A percentile compares a stretch with the other conserved stretches of the same genome.
Conservation (phyloP, 2,329 filamentous ascomycete genomes). For the Xylariaceae sp. region DNA sequence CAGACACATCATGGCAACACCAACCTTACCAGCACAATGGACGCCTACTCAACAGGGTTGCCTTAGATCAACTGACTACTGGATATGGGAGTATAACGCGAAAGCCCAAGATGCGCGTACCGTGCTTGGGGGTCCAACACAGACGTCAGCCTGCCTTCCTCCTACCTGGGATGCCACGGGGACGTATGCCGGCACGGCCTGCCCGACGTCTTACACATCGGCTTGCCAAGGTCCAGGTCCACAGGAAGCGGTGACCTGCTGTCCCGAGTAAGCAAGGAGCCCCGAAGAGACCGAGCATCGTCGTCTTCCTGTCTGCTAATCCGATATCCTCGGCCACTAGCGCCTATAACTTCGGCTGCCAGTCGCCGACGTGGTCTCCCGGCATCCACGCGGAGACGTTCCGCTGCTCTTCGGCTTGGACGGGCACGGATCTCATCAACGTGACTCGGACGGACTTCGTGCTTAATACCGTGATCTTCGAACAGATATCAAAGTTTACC, state of each 20-base stretch:
- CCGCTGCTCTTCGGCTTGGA: slow-evolving; percentile 16
- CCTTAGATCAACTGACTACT: slow-evolving; percentile 20
- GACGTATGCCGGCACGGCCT: slow-evolving; percentile 20
- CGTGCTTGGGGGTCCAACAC: slow-evolving; percentile 25
- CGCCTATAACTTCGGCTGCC: slow-evolving; percentile 17
- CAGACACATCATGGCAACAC: slow-evolving; percentile 16
- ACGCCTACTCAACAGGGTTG: slow-evolving; percentile 10
- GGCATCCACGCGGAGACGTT: slow-evolving; percentile 12
- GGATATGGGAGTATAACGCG: slow-evolving; percentile 21
- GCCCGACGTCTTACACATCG: slow-evolving; percentile 24
- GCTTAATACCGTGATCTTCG: not conserved
- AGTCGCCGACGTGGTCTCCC: not conserved
- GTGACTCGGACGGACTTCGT: slow-evolving; percentile 17
- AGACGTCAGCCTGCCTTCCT: slow-evolving; percentile 23
- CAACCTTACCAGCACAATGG: slow-evolving; percentile 14
- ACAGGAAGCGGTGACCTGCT: slow-evolving; percentile 22
- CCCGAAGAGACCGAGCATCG: not conserved
- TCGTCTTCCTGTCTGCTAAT: too few species aligned
- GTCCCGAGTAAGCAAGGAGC: slow-evolving; percentile 14
- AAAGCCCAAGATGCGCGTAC: slow-evolving; percentile 15
- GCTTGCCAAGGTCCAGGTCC: slow-evolving; percentile 12
- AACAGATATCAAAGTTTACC: not conserved
- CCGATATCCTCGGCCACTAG: not conserved
- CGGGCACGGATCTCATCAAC: not conserved
- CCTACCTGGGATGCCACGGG: slow-evolving; percentile 14